phyloP scores from a whole-genome alignment of 768 basidiomycete species.

The Trametes gibbosa region DNA sequence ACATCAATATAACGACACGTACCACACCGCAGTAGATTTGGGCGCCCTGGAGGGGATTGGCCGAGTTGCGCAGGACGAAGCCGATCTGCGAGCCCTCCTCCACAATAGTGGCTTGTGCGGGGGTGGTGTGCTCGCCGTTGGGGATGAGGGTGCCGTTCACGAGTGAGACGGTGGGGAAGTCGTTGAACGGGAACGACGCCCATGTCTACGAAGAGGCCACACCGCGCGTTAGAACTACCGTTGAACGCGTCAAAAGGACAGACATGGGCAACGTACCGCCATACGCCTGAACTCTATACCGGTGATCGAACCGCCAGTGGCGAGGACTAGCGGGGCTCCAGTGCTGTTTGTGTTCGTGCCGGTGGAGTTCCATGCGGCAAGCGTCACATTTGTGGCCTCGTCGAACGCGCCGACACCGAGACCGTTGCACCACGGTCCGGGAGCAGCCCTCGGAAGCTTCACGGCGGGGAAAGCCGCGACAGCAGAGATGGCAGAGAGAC shows the following conservation, averaged over 20 bases:
- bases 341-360: conserved; percentile 42
- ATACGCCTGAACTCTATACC: conserved; percentile 42
- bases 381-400: conserved; percentile 40
- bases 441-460: conserved; percentile 2
- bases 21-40: conserved; percentile 38
- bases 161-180: conserved; percentile 43
- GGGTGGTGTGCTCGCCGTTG: conserved; percentile 26
- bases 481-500: conserved; percentile 9
- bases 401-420: conserved; percentile 27
- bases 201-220: conserved; percentile 36
- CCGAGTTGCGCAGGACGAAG: conserved; percentile 37
- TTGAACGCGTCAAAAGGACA: neutral
- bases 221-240: neutral
- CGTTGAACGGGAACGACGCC: conserved; percentile 49
- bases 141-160: conserved; percentile 39
- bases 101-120: conserved; percentile 37
- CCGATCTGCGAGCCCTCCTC: conserved; percentile 32
- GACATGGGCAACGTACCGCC: conserved; percentile 35
- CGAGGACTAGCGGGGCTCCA: conserved; percentile 46
- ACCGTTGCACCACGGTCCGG: conserved; percentile 21
- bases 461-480: conserved; percentile 7
- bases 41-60: conserved; percentile 28
- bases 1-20: conserved; percentile 1
- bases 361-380: conserved; percentile 44
- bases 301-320: conserved; percentile 29